These are phyloP conservation scores for Amanita brunnescens DNA, from an alignment of 768 basidiomycete genomes.

Conservation along the genomic window DNA sequence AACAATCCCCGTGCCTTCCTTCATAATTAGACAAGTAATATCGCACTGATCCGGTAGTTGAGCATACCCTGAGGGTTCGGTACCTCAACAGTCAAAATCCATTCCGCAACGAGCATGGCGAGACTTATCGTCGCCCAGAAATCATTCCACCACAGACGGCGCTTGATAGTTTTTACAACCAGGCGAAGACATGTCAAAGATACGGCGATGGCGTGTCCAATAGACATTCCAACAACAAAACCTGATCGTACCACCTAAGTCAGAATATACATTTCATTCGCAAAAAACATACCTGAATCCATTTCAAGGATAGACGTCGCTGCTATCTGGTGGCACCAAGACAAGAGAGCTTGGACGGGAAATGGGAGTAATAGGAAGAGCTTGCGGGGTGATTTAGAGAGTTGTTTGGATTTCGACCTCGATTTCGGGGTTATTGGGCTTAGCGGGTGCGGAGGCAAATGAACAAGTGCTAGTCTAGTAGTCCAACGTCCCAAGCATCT, in stretches of 20 bases:
- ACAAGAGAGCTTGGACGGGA: neutral
- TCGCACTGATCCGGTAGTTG: too few species aligned
- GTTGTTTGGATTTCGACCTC: too few species aligned
- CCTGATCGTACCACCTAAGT: neutral
- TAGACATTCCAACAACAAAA: neutral
- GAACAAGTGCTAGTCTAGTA: too few species aligned
- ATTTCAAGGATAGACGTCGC: neutral
- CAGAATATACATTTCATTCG: too few species aligned
- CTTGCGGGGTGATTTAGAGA: too few species aligned
- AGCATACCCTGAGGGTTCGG: neutral
- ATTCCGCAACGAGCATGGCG: conserved; percentile 1
- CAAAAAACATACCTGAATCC: neutral
- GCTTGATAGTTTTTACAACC: conserved; percentile 1
- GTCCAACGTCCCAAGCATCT: too few species aligned
- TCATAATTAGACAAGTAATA: neutral
- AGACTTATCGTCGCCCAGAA: conserved; percentile 10
- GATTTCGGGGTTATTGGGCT: too few species aligned
- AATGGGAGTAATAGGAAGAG: too few species aligned
- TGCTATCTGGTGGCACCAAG: too few species aligned
- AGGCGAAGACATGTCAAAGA: conserved; percentile 7
- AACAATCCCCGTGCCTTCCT: neutral
- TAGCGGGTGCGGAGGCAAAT: too few species aligned
- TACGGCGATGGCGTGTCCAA: conserved; percentile 4
- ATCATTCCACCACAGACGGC: conserved; percentile 11
- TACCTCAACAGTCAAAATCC: neutral